Base-by-base conservation (phyloP, 1,284 basidiomycete species). In the Ustilago hordei region DNA sequence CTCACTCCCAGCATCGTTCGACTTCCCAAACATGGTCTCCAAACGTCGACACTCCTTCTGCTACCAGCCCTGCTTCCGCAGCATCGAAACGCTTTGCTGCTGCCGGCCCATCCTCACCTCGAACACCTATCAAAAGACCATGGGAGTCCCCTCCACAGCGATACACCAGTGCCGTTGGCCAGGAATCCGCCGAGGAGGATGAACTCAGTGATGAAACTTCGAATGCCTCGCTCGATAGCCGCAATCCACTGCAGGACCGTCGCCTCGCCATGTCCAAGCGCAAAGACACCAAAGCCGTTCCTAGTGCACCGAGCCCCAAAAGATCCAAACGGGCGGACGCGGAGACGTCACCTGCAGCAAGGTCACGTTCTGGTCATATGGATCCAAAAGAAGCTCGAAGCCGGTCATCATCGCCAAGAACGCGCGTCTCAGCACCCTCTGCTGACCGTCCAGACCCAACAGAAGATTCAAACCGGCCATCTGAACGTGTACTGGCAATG, bases 151-250 rank as follows among this genome's bases (percentile, higher is more conserved):
- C 65, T 4, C 19, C 36, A 8, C 28, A 17, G 28, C 53, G 43
- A 4, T 23, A 53, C 36, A 7, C 13, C n/a, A 13, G 38, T 6
- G 35, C 34, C 12, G 8, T 35, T 34, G 52, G 36, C 23, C 53
- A 60, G 0, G 66, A 60, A 2, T 68, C 68, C 1, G 64, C 58
- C 2, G 74, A 76, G 31, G 74, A 76, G 23, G 69, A 76, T 34
- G 68, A 76, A 52, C 62, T 71, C 35, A 62, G 61, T 52, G 74
- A 76, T 31, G 67, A 67, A 12, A 1, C n/a, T 12, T 53, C 64
- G n/a, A 41, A 34, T 19, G 12, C 38, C 12, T 35, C 56, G 2
- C 32, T 28, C 13, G 19, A 17, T 12, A 17, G 15, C 52, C 61
- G 57, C 60, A 47, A 17, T 39, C 41, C 56, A 11, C 50, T 36